Base-by-base conservation (phyloP, 164 flowering plant species). In the Vitis riparia region DNA sequence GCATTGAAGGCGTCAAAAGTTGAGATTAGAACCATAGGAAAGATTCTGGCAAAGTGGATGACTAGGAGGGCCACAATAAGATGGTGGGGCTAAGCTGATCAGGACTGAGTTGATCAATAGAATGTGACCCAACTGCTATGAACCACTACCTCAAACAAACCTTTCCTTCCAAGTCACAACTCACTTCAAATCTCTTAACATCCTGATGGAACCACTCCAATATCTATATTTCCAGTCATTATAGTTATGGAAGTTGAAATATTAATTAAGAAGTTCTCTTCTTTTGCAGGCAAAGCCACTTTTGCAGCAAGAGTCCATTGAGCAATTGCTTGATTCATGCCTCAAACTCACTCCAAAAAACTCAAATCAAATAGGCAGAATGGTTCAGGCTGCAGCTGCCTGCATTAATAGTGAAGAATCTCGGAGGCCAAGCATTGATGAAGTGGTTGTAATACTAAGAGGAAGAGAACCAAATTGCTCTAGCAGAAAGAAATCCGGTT, bases 231-330 rank as follows among this genome's bases (percentile, higher is more conserved):
- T 37, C 7, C 5, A 37, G 7, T 37, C 44, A 37, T 37, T 37
- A 37, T 37, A 37, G 44, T 47, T n/a, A 16, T 29, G 17, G n/a
- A 61, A 23, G 15, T 29, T 51, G 14, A 59, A 15, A 32, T 56
- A 2, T 52, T 23, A 30, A 23, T 0, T 7, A 57, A 48, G 48
- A 48, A 62, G 37, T 37, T 37, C 12, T 48, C 3, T 65, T 61
- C 15, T 70, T 63, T 78, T 80, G 63, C 83, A 93, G 98, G 98
- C 94, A 57, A 91, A 86, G 75, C 92, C 96, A 23, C 81, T 89
- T 4, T 66, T 93, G 74, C 83, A 83, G 70, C 78, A 78, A 74
- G 89, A 88, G 32, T 69, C 81, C 48, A 50, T 80, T 2, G 78
- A 79, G 29, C 82, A 77, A 65, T 73, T 93, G 78, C 75, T 90